These are phyloP conservation scores for Aspergillus piperis DNA, from an alignment of 2,329 filamentous ascomycete species.

Conservation along the genomic window DNA sequence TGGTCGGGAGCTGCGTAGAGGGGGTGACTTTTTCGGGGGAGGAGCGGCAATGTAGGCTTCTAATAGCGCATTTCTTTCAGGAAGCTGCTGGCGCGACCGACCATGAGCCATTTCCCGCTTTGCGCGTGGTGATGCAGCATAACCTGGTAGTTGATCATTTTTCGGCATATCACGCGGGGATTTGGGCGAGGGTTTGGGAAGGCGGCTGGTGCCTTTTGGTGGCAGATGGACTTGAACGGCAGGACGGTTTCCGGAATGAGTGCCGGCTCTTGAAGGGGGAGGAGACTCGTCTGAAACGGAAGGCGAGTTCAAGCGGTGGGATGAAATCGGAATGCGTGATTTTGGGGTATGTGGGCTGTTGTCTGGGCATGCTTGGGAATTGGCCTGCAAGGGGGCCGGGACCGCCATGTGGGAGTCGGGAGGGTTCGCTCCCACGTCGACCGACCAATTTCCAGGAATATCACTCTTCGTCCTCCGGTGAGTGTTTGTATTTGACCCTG, in stretches of 20 bases:
- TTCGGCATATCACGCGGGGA: slow-evolving; percentile 29
- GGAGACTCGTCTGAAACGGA: slow-evolving; percentile 46
- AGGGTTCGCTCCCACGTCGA: slow-evolving; percentile 31
- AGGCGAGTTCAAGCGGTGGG: slow-evolving; percentile 41
- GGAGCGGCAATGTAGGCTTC: slow-evolving; percentile 74
- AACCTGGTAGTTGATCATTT: slow-evolving; percentile 28
- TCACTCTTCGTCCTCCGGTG: slow-evolving; percentile 59
- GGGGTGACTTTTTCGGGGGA: slow-evolving; percentile 72
- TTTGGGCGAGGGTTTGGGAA: slow-evolving; percentile 44
- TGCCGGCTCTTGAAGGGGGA: slow-evolving; percentile 37
- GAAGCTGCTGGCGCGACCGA: slow-evolving; percentile 37
- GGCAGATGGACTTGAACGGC: slow-evolving; percentile 35
- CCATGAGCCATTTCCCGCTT: slow-evolving; percentile 36
- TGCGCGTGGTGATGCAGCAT: slow-evolving; percentile 36
- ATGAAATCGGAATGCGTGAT: slow-evolving; percentile 50
- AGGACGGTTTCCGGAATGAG: slow-evolving; percentile 34
- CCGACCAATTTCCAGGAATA: slow-evolving; percentile 44
- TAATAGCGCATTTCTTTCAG: slow-evolving; percentile 60
- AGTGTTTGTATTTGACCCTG: slow-evolving; percentile 23
- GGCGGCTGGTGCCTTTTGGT: slow-evolving; percentile 43
- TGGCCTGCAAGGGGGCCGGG: slow-evolving; percentile 32
- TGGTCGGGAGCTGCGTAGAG: slow-evolving; percentile 78
- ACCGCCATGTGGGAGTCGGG: slow-evolving; percentile 39
- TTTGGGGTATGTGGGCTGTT: slow-evolving; percentile 40
- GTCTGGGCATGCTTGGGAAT: slow-evolving; percentile 26